phyloP scores from a whole-genome alignment of 2,329 filamentous ascomycete genomes.

The Colletotrichum destructivum region DNA sequence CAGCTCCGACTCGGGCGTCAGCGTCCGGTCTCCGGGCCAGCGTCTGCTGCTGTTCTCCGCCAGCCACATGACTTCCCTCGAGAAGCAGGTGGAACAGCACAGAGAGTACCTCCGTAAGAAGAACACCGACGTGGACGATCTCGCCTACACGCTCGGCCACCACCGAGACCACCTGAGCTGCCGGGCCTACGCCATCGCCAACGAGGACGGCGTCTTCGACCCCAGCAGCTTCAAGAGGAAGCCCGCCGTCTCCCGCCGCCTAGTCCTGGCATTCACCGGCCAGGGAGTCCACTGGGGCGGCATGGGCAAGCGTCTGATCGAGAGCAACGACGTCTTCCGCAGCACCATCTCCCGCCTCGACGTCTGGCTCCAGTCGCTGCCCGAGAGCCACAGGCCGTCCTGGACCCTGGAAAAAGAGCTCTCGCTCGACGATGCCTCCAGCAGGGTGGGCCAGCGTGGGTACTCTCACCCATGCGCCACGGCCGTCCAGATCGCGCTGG shows the following conservation, averaged over 20 bases:
- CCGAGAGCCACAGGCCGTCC: slow-evolving; percentile 40
- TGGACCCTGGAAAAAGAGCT: slow-evolving; percentile 46
- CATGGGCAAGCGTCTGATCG: slow-evolving; percentile 40
- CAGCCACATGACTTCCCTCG: slow-evolving; percentile 13
- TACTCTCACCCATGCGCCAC: slow-evolving; percentile 50
- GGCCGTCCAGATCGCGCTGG: slow-evolving; percentile 56
- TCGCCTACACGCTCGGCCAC: slow-evolving; percentile 51
- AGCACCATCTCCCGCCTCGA: slow-evolving; percentile 41
- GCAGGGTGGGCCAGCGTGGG: slow-evolving; percentile 47
- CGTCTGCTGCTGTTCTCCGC: slow-evolving; percentile 37
- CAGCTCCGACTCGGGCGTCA: slow-evolving; percentile 31
- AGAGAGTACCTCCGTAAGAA: slow-evolving; percentile 44
- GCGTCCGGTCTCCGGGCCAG: slow-evolving; percentile 5
- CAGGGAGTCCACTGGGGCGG: slow-evolving; percentile 44
- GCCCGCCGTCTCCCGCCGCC: slow-evolving; percentile 24
- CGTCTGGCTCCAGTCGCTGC: slow-evolving; percentile 27
- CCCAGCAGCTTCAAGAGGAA: slow-evolving; percentile 37
- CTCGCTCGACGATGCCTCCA: slow-evolving; percentile 44
- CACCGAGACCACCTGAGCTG: slow-evolving; percentile 49
- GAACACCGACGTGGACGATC: slow-evolving; percentile 40
- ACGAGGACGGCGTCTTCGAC: slow-evolving; percentile 38
- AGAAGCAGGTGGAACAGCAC: slow-evolving; percentile 39
- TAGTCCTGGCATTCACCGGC: slow-evolving; percentile 43
- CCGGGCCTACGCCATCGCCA: slow-evolving; percentile 46
- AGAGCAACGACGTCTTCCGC: slow-evolving; percentile 28